Base-by-base conservation (phyloP, 2,329 filamentous ascomycete species). In the Fragosphaeria purpurea region DNA sequence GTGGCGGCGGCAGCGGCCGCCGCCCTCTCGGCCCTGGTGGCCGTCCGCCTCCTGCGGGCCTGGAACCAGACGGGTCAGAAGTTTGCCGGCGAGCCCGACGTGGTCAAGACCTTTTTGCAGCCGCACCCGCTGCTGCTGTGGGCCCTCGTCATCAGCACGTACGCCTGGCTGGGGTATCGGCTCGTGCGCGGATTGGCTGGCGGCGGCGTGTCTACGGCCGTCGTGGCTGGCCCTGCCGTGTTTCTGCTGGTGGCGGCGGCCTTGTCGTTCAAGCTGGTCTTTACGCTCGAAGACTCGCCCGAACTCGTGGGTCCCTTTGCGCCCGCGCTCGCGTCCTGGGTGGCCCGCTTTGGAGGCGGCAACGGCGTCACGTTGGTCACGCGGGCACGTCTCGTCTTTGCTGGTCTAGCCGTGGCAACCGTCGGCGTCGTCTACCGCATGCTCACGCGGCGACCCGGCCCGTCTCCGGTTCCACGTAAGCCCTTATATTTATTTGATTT, bases 1-100 rank as follows among this genome's bases (percentile, higher is more conserved):
- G 3, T 32, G 6, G 2, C 38, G 31, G 34, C 33, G 7, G 40
- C 38, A 37, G 39, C 49, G 10, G 22, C 42, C 13, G 8, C 42
- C 13, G 56, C 62, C 1, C 40, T 77, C 11, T 59, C 75, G 35
- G 70, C 86, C 0, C 71, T 91, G 7, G 60, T 74, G 1, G 67
- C 79, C 7, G 76, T 87, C 48, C 79, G 90, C 38, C 59, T 95
- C 3, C 70, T 82, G 39, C 74, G 88, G 42, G 78, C 85, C 50
- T 98, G 91, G 91, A 97, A 97, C 62, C 93, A 97, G 65, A 97
- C 93, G 0, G 93, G 93, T 5, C 91, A 97, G 63, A 98, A 98
- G 65, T 90, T 88, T 59, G 85, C 93, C 1, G 90, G 90, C n/a
- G 85, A 84, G 40, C 81, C 88, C 32, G 93, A 97, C 61, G 86